Evolutionary conservation across 1,139 yeast species (phyloP), one percentile per base, ranked within the genome.

Genomic region (Torulaspora globosa): DNA sequence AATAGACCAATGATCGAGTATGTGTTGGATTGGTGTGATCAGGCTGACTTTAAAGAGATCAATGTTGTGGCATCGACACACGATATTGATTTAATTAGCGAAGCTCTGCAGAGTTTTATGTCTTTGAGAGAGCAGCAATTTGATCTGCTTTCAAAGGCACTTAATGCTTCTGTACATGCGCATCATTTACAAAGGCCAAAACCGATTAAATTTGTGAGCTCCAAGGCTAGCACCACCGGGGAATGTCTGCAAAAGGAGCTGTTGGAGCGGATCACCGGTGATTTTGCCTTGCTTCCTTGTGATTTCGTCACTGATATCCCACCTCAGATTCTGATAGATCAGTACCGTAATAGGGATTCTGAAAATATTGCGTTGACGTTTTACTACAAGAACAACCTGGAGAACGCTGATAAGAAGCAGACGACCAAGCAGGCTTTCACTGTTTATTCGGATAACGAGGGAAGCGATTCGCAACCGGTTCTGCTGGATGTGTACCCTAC

Each of bases 241-340:
- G 81, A 76, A 46, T 70, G 82, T 32, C 63, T 89, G 45, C 58
- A 58, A 43, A 71, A 74, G 26, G 71, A 78, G 44, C 67, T 81
- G 57, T 71, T 76, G 39, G 70, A 68, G 46, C 59, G 68, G 48
- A 63, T 71, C 46, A 57, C 68, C 48, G 63, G 72, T 41, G 79
- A 86, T 61, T 83, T 88, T 60, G 87, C 89, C 16, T 67, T 92
- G 34, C 69, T 94, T 50, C 97, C 98, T 3, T 90, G 97, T 70
- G 98, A 94, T 66, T 85, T 92, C 59, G 73, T 92, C 41, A 88
- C 97, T 4, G 90, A 90, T 64, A 72, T 90, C 35, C 96, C 96
- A 4, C 96, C 98, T 3, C 92, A 85, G 58, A 84, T 84, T 18
- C 72, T 94, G 36, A 80, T 90, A 44, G 96, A 92, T 62, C 84